Conservation (phyloP, 331 rosid species). For the Rhamnella rubrinervis region DNA sequence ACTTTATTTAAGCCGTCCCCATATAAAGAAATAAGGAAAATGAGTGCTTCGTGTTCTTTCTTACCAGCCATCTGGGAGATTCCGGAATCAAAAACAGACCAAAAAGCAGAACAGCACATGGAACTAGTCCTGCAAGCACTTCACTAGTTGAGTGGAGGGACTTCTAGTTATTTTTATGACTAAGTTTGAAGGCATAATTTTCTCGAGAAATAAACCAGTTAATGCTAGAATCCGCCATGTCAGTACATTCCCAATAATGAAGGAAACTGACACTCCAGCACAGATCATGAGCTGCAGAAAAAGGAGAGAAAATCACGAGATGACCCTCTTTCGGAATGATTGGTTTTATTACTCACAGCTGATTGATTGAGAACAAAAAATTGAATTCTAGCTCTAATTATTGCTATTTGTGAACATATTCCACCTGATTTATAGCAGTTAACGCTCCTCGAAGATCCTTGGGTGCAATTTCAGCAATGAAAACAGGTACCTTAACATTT, state of each 20-base stretch:
- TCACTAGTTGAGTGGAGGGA: conserved; percentile 3
- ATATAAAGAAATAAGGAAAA: neutral
- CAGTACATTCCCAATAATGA: conserved; percentile 70
- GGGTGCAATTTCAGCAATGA: conserved; percentile 88
- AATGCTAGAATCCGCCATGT: conserved; percentile 81
- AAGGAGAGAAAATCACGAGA: neutral
- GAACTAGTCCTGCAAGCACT: conserved; percentile 63
- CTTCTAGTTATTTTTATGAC: neutral
- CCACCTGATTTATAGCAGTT: conserved; percentile 84
- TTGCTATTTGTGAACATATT: neutral
- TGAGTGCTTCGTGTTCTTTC: neutral
- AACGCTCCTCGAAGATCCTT: conserved; percentile 84
- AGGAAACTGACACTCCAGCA: conserved; percentile 70
- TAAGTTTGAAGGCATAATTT: neutral
- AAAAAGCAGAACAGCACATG: conserved; percentile 60
- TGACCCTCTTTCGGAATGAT: neutral
- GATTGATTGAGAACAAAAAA: neutral
- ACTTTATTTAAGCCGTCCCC: neutral
- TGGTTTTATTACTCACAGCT: neutral
- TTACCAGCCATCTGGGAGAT: conserved; percentile 98
- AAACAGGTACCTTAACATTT: conserved; percentile 69
- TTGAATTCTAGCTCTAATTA: conserved; percentile 1
- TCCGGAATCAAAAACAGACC: conserved; percentile 90
- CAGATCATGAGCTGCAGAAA: conserved; percentile 65
- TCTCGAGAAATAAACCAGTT: conserved; percentile 43